Evolutionary conservation across 176 grass and related monocot genomes (phyloP).

Genomic region (Cenchrus americanus): DNA sequence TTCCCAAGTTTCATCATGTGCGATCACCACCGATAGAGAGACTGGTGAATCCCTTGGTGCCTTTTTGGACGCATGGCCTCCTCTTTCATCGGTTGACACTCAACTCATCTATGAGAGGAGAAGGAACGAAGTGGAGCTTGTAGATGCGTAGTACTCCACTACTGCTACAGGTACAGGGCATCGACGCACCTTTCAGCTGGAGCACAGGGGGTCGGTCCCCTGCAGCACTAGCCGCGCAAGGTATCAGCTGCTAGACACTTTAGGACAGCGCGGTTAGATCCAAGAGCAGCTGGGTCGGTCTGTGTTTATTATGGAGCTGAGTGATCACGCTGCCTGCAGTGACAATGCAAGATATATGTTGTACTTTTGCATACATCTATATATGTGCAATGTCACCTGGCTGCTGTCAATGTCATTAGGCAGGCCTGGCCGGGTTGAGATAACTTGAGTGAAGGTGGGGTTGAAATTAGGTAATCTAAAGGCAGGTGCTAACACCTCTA

Average conservation of each 20-base stretch:
- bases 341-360: neutral
- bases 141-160: no score
- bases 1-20: neutral
- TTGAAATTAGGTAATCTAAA: no score
- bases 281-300: neutral
- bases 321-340: neutral
- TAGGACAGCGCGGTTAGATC: conserved; percentile 6
- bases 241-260: neutral
- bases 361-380: no score
- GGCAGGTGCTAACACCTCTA: no score
- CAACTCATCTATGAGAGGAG: neutral
- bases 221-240: neutral
- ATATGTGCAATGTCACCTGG: neutral
- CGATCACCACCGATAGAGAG: conserved; percentile 16
- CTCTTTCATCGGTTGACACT: neutral
- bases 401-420: no score
- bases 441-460: no score
- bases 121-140: neutral
- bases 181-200: neutral
- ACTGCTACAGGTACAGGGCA: neutral
- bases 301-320: neutral
- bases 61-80: conserved; percentile 13
- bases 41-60: neutral
- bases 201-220: neutral
- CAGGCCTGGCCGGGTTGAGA: no score